phyloP scores from a whole-genome alignment of 2,329 filamentous ascomycete species.

The Xylariaceae sp. region DNA sequence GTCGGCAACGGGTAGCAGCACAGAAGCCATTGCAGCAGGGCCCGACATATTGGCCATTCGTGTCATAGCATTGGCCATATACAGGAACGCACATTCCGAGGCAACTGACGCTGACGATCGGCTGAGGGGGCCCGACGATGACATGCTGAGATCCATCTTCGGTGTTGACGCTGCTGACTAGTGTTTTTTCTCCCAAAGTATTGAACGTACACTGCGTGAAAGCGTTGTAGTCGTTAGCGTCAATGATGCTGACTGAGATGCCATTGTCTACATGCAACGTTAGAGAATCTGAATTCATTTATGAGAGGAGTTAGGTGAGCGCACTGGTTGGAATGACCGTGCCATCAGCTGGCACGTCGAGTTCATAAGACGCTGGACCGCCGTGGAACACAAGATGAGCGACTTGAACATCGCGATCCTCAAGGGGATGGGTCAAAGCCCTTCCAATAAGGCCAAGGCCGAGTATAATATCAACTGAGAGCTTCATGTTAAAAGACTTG shows the following conservation, averaged over 20 bases:
- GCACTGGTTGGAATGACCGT: constrained; percentile 42
- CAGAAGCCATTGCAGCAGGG: constrained; percentile 50
- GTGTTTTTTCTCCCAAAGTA: constrained; percentile 38
- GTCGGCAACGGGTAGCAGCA: constrained; percentile 45
- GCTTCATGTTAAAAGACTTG: constrained; percentile 22
- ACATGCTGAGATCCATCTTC: constrained; percentile 42
- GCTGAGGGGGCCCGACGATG: constrained; percentile 48
- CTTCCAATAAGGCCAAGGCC: constrained; percentile 24
- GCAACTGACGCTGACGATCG: constrained; percentile 47
- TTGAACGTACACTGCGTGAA: constrained; percentile 47
- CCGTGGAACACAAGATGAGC: constrained; percentile 50
- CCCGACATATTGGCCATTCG: constrained; percentile 40
- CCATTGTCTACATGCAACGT: constrained; percentile 39
- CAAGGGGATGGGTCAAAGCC: constrained; percentile 24
- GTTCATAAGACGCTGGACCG: constrained; percentile 44
- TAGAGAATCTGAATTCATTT: background rate
- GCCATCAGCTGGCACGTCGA: constrained; percentile 48
- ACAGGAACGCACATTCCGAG: constrained; percentile 45
- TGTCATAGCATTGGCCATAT: constrained; percentile 43
- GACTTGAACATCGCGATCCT: constrained; percentile 37
- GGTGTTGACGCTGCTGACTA: constrained; percentile 36
- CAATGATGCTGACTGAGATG: constrained; percentile 44
- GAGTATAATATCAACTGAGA: constrained; percentile 14
- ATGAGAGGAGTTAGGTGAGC: constrained; percentile 2
- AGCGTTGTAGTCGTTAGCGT: constrained; percentile 49